Evolutionary conservation across 2,329 filamentous ascomycete species (phyloP), one percentile per base, ranked within the genome.

Genomic region (Nigrospora osmanthi): DNA sequence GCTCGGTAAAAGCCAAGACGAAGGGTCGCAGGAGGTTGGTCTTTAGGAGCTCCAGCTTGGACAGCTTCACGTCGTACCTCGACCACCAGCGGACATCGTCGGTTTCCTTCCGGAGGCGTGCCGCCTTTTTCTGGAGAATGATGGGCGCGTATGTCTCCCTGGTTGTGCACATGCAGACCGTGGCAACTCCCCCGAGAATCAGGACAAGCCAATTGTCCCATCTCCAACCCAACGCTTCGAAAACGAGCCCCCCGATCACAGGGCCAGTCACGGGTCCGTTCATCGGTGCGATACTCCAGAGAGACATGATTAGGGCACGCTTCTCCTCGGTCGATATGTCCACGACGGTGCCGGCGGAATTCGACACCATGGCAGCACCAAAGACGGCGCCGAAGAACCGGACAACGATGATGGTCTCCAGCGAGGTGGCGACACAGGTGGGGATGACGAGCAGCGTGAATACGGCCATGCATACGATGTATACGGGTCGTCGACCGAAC

Each of bases 201-300:
- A 91, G 66, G 10, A 83, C 77, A 16, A 93, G 73, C 85, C 87
- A 95, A 57, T 87, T 86, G 34, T 83, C 84, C 88, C 89, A 95
- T 30, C 89, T 70, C 90, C 90, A 96, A 11, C 88, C 89, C 3
- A 93, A 69, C 50, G 85, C 81, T 61, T 89, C 73, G 52, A 64
- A 87, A 1, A 86, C 78, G 53, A 95, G 94, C 0, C 89, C 89
- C 17, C 89, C 89, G 32, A 95, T 83, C 1, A 90, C 66, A 0
- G 85, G 84, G 0, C 84, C 82, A 30, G 81, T 68, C 0, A 60
- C 56, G 0, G 60, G 60, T 0, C 59, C 89, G 57, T 95, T 95
- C 61, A 95, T 77, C 0, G 90, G 89, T 0, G 88, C 89, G 44
- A 95, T 81, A 49, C 76, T 80, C 81, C 89, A 95, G 32, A 95